Percentiles rank a stretch among this genome's conserved stretches.
Conservation (phyloP, 441 rosid species). For the Gossypium gossypioides region DNA sequence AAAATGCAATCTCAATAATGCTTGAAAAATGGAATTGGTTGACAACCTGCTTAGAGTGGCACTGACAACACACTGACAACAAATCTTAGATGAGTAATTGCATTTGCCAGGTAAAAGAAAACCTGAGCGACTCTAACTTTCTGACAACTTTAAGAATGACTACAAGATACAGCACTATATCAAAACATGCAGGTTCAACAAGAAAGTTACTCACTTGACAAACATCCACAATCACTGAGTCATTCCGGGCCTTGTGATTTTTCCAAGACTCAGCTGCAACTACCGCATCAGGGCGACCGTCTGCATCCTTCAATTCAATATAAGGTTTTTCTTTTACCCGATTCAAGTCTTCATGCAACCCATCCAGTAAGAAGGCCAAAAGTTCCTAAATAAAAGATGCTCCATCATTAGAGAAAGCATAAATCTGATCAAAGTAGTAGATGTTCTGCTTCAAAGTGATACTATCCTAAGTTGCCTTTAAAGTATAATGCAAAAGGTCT, state of each 20-base stretch:
- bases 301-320: constrained; percentile 50
- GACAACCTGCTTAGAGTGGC: neutral
- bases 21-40: neutral
- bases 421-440: neutral
- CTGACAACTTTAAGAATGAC: neutral
- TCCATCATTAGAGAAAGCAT: neutral
- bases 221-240: constrained; percentile 60
- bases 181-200: constrained; percentile 4
- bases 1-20: neutral
- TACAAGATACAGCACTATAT: neutral
- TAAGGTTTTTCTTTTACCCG: constrained; percentile 58
- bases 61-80: neutral
- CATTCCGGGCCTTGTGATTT: constrained; percentile 57
- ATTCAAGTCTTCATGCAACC: constrained; percentile 66
- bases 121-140: neutral
- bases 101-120: neutral
- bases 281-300: constrained; percentile 50
- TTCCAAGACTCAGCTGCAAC: constrained; percentile 56
- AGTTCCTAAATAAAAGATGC: constrained; percentile 36
- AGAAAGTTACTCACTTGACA: constrained; percentile 41
- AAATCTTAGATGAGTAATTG: neutral
- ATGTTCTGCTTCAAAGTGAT: neutral
- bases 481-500: neutral
- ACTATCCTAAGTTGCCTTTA: neutral
- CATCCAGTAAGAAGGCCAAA: constrained; percentile 61